Evolutionary conservation across 108 stramenopile species (phyloP), one percentile per base, ranked within the genome.

Genomic region (Skeletonema costatum): DNA sequence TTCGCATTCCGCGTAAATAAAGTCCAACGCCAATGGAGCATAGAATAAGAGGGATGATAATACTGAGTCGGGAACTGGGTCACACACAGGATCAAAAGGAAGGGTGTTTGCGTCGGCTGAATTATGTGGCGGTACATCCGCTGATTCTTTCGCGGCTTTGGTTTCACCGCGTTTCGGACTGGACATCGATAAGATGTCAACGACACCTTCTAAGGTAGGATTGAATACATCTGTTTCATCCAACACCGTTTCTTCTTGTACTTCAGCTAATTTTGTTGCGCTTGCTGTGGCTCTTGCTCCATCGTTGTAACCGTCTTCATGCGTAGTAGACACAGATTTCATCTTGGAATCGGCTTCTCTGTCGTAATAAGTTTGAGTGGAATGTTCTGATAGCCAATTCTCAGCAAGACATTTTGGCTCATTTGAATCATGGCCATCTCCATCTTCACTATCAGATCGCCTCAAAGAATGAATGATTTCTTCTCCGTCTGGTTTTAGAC

Each of bases 1-100:
- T 66, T 95, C 89, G 33, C 85, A 88, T 17, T 76, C 78, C 33
- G 89, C 94, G 81, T 98, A 98, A 50, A 96, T 87, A 65, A 96
- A 97, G 77, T 93, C 92, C 41, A 98, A 80, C 25, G 98, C 94
- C 51, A 96, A 85, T 58, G 95, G 93, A 16, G 98, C 97, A 68
- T 95, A 94, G 60, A 87, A 86, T 17, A 95, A 76, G 17, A 96
- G 88, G 30, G 91, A 87, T 9, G 72, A 70, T 13, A 97, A 58
- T 19, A 81, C 61, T 14, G 60, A 58, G 68, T 92, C 93, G n/a
- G 91, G 63, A 3, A 92, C 83, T 19, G 80, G 75, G 25, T 92
- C 89, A 58, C 92, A 92, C 17, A 92, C 94, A 7, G 94, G 90
- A 13, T 71, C 60, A 62, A 91, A 83, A 17, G 83, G 66, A 51